Base-by-base conservation (phyloP, 2,329 filamentous ascomycete genomes). In the Tolypocladium ovalisporum region DNA sequence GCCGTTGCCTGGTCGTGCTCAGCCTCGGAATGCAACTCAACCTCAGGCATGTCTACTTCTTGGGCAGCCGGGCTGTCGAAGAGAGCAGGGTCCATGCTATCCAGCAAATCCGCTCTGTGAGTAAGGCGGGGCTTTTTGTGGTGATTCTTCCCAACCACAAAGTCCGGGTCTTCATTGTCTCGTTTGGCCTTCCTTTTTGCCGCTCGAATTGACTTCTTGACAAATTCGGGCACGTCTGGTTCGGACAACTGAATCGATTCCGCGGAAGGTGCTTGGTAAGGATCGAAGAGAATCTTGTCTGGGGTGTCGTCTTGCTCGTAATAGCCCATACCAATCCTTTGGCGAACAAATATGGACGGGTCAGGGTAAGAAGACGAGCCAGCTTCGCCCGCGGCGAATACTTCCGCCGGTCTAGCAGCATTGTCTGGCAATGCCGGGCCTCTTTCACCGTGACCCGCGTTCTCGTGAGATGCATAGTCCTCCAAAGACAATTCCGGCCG, bases 231-330 rank as follows among this genome's bases (percentile, higher is more conserved):
- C 42, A 80, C 69, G 58, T 80, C 74, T 2, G 75, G 71, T 54
- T 80, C 75, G 10, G 76, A 71, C 6, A 70, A 65, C 37, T 68
- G 64, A 56, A 81, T 64, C 13, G 69, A 67, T 4, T 79, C 77
- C 4, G 73, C 71, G 15, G 76, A 70, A 6, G 81, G 81, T 34
- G 74, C 73, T 62, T 83, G 77, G 63, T 83, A 84, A 10, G 78
- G 77, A 60, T 85, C 79, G 58, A 84, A 85, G 3, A 84, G 66
- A 65, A 84, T 84, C 63, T 74, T 80, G 65, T 84, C 80, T 1
- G 78, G 75, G 27, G 75, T 76, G 61, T 82, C 79, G 59, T 82
- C 79, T 62, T 82, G 80, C 57, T 84, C 77, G 64, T 84, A 85
- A 66, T 84, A 84, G 12, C 80, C 81, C 73, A 82, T 79, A 19